Evolutionary conservation across 2,329 filamentous ascomycete genomes (phyloP), one percentile per base, ranked within the genome.

Genomic region (Clonostachys sp.): DNA sequence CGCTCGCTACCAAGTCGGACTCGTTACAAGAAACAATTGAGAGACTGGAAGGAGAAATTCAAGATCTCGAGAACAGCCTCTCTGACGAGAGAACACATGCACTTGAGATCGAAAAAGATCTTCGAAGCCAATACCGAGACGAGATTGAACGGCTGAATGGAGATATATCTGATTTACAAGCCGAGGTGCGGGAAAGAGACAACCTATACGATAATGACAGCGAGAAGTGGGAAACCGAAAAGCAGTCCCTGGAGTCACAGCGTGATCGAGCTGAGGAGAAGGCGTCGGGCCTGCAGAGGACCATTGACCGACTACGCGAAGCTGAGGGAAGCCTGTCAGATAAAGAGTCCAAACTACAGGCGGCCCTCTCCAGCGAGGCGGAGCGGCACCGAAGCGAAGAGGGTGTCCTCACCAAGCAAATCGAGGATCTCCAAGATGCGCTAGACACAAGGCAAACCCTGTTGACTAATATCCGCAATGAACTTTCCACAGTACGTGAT

Each of bases 301-400:
- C 84, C 1, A 83, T 91, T 49, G 82, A 88, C 52, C 81, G 77
- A 54, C 72, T 91, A 34, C 84, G 86, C 44, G 78, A 86, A 57
- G 73, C 77, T 2, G 85, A 89, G 60, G 82, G 84, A 14, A 81
- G 75, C 12, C 67, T 89, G 33, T 85, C 84, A 17, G 77, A 77
- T 51, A 86, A 86, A 60, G 86, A 90, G 57, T 73, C 73, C 18
- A 85, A 77, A 59, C 67, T 90, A 16, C 81, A 87, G 59, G 77
- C 84, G 57, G 81, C 83, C 5, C 72, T 91, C 12, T 77, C 86
- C 52, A 87, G 80, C 57, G 87, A 91, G 58, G 78, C 79, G 42
- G 79, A 89, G 52, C 83, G 87, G 20, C 84, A 94, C 57, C 77
- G 77, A 52, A 81, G 78, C 47, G 87, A 92, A 56, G 86, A 92